Evolutionary conservation across 2,329 filamentous ascomycete species (phyloP), one percentile per base, ranked within the genome.

Genomic region (Penicillium sp.): DNA sequence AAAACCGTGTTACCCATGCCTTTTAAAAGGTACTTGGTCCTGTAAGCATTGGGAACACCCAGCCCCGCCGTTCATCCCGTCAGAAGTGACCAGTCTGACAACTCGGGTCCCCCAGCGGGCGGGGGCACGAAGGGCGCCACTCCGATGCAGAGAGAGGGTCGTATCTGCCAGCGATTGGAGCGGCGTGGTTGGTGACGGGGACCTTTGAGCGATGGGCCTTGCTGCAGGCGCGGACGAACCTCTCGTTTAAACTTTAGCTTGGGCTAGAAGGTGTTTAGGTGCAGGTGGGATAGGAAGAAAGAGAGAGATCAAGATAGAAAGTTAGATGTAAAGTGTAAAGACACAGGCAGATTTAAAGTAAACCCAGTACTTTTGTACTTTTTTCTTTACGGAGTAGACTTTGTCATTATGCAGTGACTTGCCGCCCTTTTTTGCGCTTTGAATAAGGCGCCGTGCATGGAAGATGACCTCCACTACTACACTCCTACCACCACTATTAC

Each of bases 51-150:
- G 38, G n/a, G 19, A 44, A 10, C 44, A n/a, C 24, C 44, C 13
- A 55, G 67, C 67, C 67, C 67, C 67, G 67, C 65, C 65, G 67
- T 68, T 69, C 68, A 67, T 68, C 60, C 66, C 63, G 61, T 65
- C 66, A 61, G 59, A 63, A 55, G 56, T 68, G 63, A 68, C 64
- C 64, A 63, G 63, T 68, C 61, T 50, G 53, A 1, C n/a, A 9
- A 3, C 9, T 40, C 42, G 51, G 47, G 35, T 37, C 47, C 40
- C 47, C 40, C 42, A 58, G 63, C 58, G 61, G 56, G 35, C 30
- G 50, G 53, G 22, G 53, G 33, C n/a, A 53, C 17, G 50, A 59
- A 44, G 33, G 58, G 58, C 56, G 51, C 60, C 60, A 62, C 63
- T 61, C 47, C 37, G 45, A 26, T 26, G 53, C 63, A 53, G 42